Evolutionary conservation across 805 yeast species (phyloP).

Genomic region (Pichia deserticola): DNA sequence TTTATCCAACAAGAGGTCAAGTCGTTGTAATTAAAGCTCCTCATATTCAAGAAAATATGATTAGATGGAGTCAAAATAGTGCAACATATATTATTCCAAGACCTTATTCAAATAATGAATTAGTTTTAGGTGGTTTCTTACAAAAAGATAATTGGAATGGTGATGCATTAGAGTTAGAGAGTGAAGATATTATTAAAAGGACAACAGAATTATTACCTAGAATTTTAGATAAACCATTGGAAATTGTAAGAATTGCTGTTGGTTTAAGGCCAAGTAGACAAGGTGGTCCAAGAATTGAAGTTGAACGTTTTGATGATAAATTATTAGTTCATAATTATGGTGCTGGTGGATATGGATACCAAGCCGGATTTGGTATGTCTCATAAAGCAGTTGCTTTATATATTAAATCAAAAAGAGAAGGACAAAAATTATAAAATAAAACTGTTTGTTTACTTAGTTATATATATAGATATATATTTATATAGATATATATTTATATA

Average conservation of each 20-base stretch:
- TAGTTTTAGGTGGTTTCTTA: slow-evolving; percentile 69
- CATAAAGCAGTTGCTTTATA: slow-evolving; percentile 36
- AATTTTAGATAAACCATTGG: slow-evolving; percentile 36
- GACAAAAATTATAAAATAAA: no score
- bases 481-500: no score
- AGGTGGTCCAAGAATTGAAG: slow-evolving; percentile 70
- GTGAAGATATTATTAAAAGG: slow-evolving; percentile 54
- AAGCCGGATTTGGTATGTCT: slow-evolving; percentile 59
- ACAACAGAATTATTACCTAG: slow-evolving; percentile 47
- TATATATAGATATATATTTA: no score
- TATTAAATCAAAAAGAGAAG: slow-evolving; percentile 9
- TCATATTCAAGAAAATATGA: slow-evolving; percentile 49
- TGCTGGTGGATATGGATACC: slow-evolving; percentile 59
- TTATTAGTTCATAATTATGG: slow-evolving; percentile 65
- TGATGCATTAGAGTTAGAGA: slow-evolving; percentile 49
- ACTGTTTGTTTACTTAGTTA: no score
- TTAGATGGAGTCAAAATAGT: slow-evolving; percentile 53
- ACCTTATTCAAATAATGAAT: slow-evolving; percentile 56
- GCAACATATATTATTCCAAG: slow-evolving; percentile 71
- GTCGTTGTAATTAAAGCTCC: slow-evolving; percentile 69
- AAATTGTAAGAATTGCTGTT: slow-evolving; percentile 57
- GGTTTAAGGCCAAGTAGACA: slow-evolving; percentile 72
- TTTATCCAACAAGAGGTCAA: slow-evolving; percentile 76
- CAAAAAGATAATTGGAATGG: slow-evolving; percentile 58
- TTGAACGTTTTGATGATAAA: slow-evolving; percentile 37